A percentile compares a stretch with the other conserved stretches of the same genome.
Conservation (phyloP, 208 protist species). For the Acanthamoeba triangularis region DNA sequence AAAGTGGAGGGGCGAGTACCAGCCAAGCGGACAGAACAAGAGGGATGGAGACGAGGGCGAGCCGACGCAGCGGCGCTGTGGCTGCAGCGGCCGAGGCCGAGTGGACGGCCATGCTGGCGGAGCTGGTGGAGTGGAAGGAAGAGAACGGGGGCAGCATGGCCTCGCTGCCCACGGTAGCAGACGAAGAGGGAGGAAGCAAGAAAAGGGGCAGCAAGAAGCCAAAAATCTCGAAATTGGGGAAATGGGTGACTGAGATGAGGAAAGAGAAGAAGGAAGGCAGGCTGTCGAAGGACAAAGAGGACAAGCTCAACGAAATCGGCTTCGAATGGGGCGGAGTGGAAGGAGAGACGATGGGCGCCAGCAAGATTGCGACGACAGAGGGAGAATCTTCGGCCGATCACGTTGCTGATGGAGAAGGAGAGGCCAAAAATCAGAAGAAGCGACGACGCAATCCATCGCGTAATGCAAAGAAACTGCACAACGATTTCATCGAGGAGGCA, state of each 20-base stretch:
- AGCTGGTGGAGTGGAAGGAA: conserved; percentile 27
- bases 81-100: not conserved
- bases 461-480: not conserved
- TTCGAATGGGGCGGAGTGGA: not conserved
- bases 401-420: not conserved
- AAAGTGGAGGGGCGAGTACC: no score
- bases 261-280: conserved; percentile 11
- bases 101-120: conserved; percentile 53
- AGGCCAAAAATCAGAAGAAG: not conserved
- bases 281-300: not conserved
- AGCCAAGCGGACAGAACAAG: no score
- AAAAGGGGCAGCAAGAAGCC: conserved; percentile 10
- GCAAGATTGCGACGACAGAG: no score
- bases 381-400: not conserved
- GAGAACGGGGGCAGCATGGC: not conserved
- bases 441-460: not conserved
- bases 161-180: not conserved
- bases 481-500: not conserved
- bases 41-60: conserved; percentile 13
- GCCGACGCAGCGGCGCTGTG: not conserved
- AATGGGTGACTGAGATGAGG: not conserved
- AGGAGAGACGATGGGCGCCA: not conserved
- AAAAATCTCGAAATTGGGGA: not conserved
- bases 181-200: not conserved
- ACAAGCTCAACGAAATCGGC: not conserved